These are phyloP conservation scores for Oldenlandia corymbosa DNA, from an alignment of 257 asterid genomes.

Conservation along the genomic window DNA sequence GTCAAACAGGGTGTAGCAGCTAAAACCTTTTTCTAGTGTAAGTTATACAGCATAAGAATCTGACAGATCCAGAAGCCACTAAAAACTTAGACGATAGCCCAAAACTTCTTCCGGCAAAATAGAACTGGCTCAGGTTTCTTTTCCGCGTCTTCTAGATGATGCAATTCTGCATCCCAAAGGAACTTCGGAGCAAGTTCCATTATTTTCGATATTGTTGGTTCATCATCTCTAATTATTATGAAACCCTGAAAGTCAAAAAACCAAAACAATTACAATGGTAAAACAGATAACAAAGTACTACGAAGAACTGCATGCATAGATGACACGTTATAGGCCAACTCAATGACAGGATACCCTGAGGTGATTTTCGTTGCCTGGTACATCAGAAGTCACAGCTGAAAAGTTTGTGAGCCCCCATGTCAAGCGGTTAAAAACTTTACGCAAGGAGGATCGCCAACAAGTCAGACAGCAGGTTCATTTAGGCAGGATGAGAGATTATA, in stretches of 20 bases:
- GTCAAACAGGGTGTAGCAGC: too few relatives aligned
- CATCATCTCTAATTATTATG: conserved; percentile 73
- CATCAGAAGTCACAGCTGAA: too few relatives aligned
- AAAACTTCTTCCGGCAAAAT: conserved; percentile 74
- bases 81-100: conserved; percentile 56
- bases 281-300: too few relatives aligned
- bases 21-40: not conserved
- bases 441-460: too few relatives aligned
- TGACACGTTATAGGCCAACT: not conserved
- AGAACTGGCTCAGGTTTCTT: conserved; percentile 54
- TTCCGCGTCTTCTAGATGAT: conserved; percentile 55
- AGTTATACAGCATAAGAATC: conserved; percentile 7
- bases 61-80: not conserved
- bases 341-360: not conserved
- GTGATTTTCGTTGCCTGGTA: not conserved
- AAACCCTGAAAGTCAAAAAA: conserved; percentile 47
- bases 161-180: conserved; percentile 72
- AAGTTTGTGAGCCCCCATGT: too few relatives aligned
- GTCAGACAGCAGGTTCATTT: too few relatives aligned
- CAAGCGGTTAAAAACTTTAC: too few relatives aligned
- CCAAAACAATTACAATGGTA: not conserved
- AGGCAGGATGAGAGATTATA: too few relatives aligned
- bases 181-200: conserved; percentile 59
- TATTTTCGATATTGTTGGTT: conserved; percentile 41
- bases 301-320: not conserved